Base-by-base conservation (phyloP, 306 rosid genomes). In the Dalbergia cochinchinensis region DNA sequence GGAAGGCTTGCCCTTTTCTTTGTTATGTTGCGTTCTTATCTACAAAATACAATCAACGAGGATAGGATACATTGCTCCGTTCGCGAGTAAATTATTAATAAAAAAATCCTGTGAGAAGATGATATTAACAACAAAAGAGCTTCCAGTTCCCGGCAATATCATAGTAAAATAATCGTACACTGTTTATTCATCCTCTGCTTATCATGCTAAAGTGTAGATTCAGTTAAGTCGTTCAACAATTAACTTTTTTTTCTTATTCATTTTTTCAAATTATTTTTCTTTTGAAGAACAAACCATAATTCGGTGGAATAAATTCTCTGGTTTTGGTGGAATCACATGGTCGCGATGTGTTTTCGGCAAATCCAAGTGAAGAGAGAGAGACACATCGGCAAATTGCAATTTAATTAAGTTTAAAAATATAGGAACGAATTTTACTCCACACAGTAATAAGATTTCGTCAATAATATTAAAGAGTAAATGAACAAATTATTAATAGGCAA, bases 401-500 rank as follows among this genome's bases (percentile, higher is more conserved):
- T 16, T 14, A 64, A 72, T 20, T 55, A 41, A 14, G 13, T 37
- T 4, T 20, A 66, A 37, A 11, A 39, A 31, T 31, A 66, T 10
- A 14, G 48, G 33, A 47, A 72, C 34, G 33, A 47, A 74, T 45
- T 64, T 78, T 8, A 57, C 10, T 62, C 22, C 8, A 35, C 50
- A 74, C 12, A 37, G n/a, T 4, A 13, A 19, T 51, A 61, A 69
- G 60, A 69, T 73, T 50, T 41, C 18, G 58, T 47, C 59, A 44
- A 79, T 65, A 57, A 79, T 1, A 20, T 79, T 45, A 78, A 79
- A 71, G 41, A 11, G 15, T 35, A 73, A 51, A 41, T 5, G 20
- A 77, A 47, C 44, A 42, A 34, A 64, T 61, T 6, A 59, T 39
- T 69, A 78, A 76, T 70, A 74, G 37, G 77, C 16, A 65, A 78